Base-by-base conservation (phyloP, 352 stramenopile genomes). In the Blastocystis sp. region DNA sequence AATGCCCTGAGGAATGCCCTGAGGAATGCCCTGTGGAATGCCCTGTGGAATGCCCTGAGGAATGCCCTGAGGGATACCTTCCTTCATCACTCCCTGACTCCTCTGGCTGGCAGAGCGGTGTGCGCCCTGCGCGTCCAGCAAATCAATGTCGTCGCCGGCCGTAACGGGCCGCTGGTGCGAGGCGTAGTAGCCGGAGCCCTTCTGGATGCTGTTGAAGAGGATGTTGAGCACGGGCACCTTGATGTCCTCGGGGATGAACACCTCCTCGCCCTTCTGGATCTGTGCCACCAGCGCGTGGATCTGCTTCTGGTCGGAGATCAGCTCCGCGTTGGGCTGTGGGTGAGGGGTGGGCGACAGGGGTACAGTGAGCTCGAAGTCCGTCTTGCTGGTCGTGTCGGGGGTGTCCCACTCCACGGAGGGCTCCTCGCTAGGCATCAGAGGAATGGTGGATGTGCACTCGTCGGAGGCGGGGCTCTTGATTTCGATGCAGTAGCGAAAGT, bases 191-290 rank as follows among this genome's bases (percentile, higher is more conserved):
- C 66, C 21, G 21, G n/a, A 45, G 38, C 38, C 52, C 14, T 71
- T 71, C 66, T 76, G 66, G n/a, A 76, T 42, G 52, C 66, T 76
- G 38, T 76, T 76, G 38, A 57, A 76, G 28, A 76, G 66, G 38
- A 76, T 76, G 48, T 76, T 76, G 28, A 76, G 42, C 66, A 76
- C 66, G 4, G 48, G 28, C 24, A 76, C 38, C 66, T 76, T 76
- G 38, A 76, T 76, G n/a, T 76, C 66, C 38, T 76, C 66, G 48
- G 66, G 66, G 19, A 76, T 76, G 48, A 57, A 76, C 42, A 76
- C 7, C 66, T 76, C 66, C 48, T 76, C 66, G n/a, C 66, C 66
- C 21, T 76, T 45, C 66, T 76, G 34, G 34, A 76, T 76, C 34
- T 57, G 42, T 38, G 42, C 54, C 66, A 76, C 66, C 7, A 76